Evolutionary conservation across 257 asterid genomes (phyloP).

Genomic region (Nicotiana obtusifolia): DNA sequence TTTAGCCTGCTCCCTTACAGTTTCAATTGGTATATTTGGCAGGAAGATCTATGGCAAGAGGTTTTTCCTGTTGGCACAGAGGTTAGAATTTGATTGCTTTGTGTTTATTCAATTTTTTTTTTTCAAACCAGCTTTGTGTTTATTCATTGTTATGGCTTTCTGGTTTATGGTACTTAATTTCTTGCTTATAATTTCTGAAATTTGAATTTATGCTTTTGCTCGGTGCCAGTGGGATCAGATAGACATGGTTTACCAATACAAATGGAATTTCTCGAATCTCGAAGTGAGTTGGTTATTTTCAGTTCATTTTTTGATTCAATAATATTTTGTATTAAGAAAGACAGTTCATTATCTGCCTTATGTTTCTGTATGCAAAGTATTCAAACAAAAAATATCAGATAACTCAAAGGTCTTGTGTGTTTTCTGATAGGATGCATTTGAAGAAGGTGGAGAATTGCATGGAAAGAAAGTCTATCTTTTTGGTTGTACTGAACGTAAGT

Average conservation of each 20-base stretch:
- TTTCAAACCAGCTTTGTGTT: not conserved
- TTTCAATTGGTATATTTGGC: constrained; percentile 16
- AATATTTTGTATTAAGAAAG: no score
- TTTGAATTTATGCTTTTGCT: constrained; percentile 4
- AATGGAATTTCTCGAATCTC: constrained; percentile 72
- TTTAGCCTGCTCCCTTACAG: not conserved
- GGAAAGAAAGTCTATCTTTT: constrained; percentile 75
- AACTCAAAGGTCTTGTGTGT: constrained; percentile 6
- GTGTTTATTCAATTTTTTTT: not conserved
- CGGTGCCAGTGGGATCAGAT: constrained; percentile 89
- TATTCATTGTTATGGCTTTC: not conserved
- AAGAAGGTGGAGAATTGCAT: constrained; percentile 76
- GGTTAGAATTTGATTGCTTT: constrained; percentile 26
- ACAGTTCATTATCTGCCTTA: not conserved
- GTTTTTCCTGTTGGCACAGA: constrained; percentile 75
- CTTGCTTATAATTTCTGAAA: not conserved
- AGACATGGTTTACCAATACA: constrained; percentile 79
- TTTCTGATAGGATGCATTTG: constrained; percentile 69
- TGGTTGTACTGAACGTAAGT: constrained; percentile 92
- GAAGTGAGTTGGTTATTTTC: constrained; percentile 49
- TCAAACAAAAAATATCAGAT: not conserved
- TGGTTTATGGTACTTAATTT: not conserved
- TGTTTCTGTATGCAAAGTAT: not conserved
- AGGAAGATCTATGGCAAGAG: constrained; percentile 79
- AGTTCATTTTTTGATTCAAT: not conserved